Base-by-base conservation (phyloP, 371 early-diverging fungal species). In the Apophysomyces elegans region DNA sequence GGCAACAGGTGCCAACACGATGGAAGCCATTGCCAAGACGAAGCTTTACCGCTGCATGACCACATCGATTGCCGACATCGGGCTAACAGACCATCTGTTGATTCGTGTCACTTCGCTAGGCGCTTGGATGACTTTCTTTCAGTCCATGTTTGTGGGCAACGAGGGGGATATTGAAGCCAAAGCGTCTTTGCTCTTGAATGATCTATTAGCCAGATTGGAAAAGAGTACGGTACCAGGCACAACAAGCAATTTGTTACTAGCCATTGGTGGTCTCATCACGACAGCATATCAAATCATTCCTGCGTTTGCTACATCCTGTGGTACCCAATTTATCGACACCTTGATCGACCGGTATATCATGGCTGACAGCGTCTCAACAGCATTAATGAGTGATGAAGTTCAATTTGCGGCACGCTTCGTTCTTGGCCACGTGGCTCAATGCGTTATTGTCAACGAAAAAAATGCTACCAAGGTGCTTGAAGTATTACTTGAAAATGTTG, bases 141-240 rank as follows among this genome's bases (percentile, higher is more conserved):
- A 77, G 11, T 50, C 69, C 1, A 66, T 65, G 14, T 47, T 81
- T 5, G 59, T 56, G 8, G 65, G 61, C 0, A 62, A 70, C 0
- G 67, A 74, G 13, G 64, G 61, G 0, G 72, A 70, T 14, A 41
- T 73, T 39, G 81, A 81, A 43, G 35, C 56, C 0, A 65, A 65
- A n/a, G 69, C 74, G 7, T 66, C 72, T 14, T 45, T 65, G 0
- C 38, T 87, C 7, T 58, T 84, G 26, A 63, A 73, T 0, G 88
- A 87, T 59, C 62, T 87, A 0, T 62, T 74, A n/a, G 56, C 69
- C 58, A 73, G 84, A 37, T 59, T 87, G 26, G 72, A 83, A 47
- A 76, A 75, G 37, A 84, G 85, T 21, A 85, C 83, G 1, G 81
- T 87, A 2, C 88, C 88, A 7, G 86, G 85, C 9, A 77, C 74